Base-by-base conservation (phyloP, 345 rosid species). In the Citrus mangshanensis region DNA sequence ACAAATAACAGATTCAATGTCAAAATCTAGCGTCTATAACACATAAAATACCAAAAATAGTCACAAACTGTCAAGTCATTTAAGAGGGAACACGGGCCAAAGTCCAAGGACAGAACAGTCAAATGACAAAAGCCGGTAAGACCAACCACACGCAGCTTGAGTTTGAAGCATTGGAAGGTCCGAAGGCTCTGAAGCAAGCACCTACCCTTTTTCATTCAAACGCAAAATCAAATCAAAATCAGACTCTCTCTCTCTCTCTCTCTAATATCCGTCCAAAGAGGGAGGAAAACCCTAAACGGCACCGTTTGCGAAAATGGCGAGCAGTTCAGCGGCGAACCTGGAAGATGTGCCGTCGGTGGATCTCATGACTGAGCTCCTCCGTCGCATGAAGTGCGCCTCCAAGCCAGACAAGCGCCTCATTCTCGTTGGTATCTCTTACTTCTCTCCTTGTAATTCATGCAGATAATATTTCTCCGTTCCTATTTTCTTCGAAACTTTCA, bases 341-440 rank as follows among this genome's bases (percentile, higher is more conserved):
- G 99, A 95, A 85, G 97, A 95, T 80, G 89, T 93, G 54, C 91
- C 91, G 18, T 89, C 97, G 3, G 86, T 88, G 46, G 85, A 92
- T 87, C 96, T 95, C 83, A 92, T 90, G 96, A 83, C 85, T 32
- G 98, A 95, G 89, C 95, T 95, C 77, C 97, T 95, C 79, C 99
- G 96, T 73, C 98, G 99, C 73, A 83, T 95, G 95, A 91, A 87
- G 77, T 95, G 99, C 83, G 84, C 97, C 71, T 25, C 96, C 79
- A 92, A 91, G 61, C 96, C 99, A 51, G 97, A 95, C 79, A 93
- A 92, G 81, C 98, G 97, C 79, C 95, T 95, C 90, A 86, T 95
- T 75, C 92, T 95, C 88, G 82, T 95, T 51, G 99, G 99, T 93
- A 85, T 28, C 22, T 21, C 61, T 34, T 62, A 19, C 70, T 19